Evolutionary conservation across 768 basidiomycete genomes (phyloP), one percentile per base, ranked within the genome.

Genomic region (Suillus cothurnatus): DNA sequence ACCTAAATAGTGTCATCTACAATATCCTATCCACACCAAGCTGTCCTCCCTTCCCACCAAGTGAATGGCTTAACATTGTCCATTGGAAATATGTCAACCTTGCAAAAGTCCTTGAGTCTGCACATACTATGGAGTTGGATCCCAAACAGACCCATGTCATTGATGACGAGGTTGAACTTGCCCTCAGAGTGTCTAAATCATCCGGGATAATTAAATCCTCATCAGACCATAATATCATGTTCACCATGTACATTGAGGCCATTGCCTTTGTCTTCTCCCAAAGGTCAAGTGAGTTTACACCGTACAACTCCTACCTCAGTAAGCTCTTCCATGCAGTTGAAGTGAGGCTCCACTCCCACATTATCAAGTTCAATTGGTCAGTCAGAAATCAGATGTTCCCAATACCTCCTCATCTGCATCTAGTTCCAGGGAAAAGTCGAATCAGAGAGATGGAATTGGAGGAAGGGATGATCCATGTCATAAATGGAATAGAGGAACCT

Each of bases 41-140:
- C 21, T 66, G 61, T 9, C 69, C 64, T 0, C 57, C 57, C 0
- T 70, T 70, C 15, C 69, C 62, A 0, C 39, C 60, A 0, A 45
- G 58, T 2, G 68, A 71, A 17, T 69, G 66, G 68, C 28, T 56
- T 1, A 67, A 69, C 12, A 28, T 71, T 6, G 19, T 69, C 14
- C 63, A 49, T 1, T 64, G 65, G 4, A 32, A 47, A 0, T 39
- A 39, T 0, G 34, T 68, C 1, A 60, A 71, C 28, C 65, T 71
- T 0, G 8, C 31, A 0, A 71, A 71, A 3, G 68, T 69, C 15
- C 68, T 71, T 2, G 45, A 66, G 0, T 59, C 56, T 0, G 64
- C 61, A 0, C 68, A 68, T 11, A 32, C 62, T 0, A 65, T 61
- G 0, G 53, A 68, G 3, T 7, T 69, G 2, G 55, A 71, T 0